phyloP scores from a whole-genome alignment of 768 basidiomycete species.

The Hemileccinum rubropunctum region DNA sequence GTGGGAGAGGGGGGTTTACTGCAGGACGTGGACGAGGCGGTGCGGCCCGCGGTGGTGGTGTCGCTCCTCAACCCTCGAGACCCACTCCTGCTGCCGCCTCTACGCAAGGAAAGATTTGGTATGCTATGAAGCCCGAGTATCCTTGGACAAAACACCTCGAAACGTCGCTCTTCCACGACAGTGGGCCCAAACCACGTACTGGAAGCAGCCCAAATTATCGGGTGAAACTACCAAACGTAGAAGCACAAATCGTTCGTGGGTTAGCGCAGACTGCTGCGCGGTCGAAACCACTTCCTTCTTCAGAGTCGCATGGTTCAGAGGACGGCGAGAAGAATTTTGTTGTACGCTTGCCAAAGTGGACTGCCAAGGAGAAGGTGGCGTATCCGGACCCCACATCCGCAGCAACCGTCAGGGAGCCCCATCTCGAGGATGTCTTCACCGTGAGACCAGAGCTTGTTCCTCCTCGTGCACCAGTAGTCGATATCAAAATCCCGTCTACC shows the following conservation, averaged over 20 bases:
- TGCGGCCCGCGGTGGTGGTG: conserved; percentile 43
- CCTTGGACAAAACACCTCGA: conserved; percentile 86
- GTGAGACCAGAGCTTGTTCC: conserved; percentile 49
- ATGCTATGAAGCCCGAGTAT: conserved; percentile 71
- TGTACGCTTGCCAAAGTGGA: conserved; percentile 52
- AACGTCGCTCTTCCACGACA: conserved; percentile 65
- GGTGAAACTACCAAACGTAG: conserved; percentile 59
- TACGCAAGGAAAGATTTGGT: conserved; percentile 57
- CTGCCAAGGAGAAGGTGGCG: conserved; percentile 35
- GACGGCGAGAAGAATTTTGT: conserved; percentile 45
- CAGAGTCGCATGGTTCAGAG: conserved; percentile 33
- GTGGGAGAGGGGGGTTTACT: conserved; percentile 48
- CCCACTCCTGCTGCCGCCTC: conserved; percentile 30
- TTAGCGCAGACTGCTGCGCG: conserved; percentile 12
- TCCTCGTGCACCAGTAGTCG: conserved; percentile 25
- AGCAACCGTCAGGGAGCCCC: conserved; percentile 35
- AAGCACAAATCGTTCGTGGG: conserved; percentile 43
- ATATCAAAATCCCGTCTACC: conserved; percentile 29
- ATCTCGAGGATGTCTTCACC: conserved; percentile 55
- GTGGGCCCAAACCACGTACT: conserved; percentile 53
- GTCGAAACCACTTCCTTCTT: conserved; percentile 15
- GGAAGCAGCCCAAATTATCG: conserved; percentile 55
- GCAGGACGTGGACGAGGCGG: conserved; percentile 45
- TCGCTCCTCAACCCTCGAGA: conserved; percentile 29
- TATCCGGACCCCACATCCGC: conserved; percentile 8